Evolutionary conservation across 257 asterid genomes (phyloP), one percentile per base, ranked within the genome.

Genomic region (Solanum chmielewskii): DNA sequence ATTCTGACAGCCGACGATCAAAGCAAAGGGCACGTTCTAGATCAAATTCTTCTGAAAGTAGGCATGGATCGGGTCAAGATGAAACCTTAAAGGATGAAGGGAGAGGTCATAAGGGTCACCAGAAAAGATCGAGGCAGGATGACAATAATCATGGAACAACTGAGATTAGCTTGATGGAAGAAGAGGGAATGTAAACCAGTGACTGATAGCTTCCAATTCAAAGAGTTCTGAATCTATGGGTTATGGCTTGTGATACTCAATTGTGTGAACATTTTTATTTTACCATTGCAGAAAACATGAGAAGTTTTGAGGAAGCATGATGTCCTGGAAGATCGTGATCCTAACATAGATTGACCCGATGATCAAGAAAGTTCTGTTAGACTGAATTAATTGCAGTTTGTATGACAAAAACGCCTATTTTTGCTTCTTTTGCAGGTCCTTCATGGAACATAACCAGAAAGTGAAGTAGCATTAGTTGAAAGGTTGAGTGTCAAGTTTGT

Each of bases 351-450:
- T 85, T 85, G 88, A 87, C 89, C 83, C 47, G 90, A 84, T 52
- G 88, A 87, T 90, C 90, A 85, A 75, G 90, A 87, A 83, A 74
- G 90, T 85, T 88, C 29, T 76, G 68, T 83, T 90, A 83, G 92
- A 49, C 91, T 88, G 89, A 91, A 47, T 89, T 89, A 69, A 37
- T 83, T 87, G 88, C 91, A 85, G 87, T 87, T 90, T 88, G 69
- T 82, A 88, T 92, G 94, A 91, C 90, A 88, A 91, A 87, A 89
- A 88, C 80, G 49, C 86, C 89, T 78, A 56, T 31, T 87, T 91
- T 89, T 89, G 91, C 92, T 92, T 92, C 91, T 92, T 91, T 90
- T 94, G 97, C 99, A 95, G 99, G 99, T 92, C 83, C 71, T 85
- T 70, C 81, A 90, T 91, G 87, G 91, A 86, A 88, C 88, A 88